Base-by-base conservation (phyloP, 2,329 filamentous ascomycete genomes). In the Meredithiella fracta region DNA sequence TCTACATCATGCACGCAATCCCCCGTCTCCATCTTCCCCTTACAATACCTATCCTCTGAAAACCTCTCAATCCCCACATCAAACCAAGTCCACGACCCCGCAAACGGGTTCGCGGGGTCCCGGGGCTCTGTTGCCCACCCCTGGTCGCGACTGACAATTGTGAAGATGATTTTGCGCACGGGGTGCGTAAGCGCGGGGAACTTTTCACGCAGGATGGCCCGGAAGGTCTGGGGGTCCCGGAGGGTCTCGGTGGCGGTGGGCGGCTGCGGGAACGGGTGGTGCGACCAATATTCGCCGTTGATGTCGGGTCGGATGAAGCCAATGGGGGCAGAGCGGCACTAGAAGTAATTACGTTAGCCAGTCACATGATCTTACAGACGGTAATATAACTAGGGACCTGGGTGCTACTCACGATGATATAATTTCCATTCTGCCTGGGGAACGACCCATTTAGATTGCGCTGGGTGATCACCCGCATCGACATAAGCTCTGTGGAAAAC, bases 111-210 rank as follows among this genome's bases (percentile, higher is more conserved):
- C 5, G 4, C 26, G 7, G 49, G 38, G 3, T 62, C 53, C 0
- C 14, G 47, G 0, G 0, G 1, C 0, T 65, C 59, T 14, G 71
- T 69, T 31, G 72, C 70, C 72, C 72, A 80, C 3, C 80, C 80
- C 60, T 84, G 80, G 59, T 84, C 80, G 51, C 66, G 69, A 63
- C 76, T 78, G 9, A 64, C 65, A 42, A 81, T 70, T 3, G 72
- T 76, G 64, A 83, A 83, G 22, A 80, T 74, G 20, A 84, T 70
- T 64, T 80, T 83, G 37, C 77, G 73, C 53, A 76, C 77, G 0
- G 79, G 78, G 53, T 71, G 66, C 2, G 69, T 63, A 1, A 78
- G 63, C 1, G 63, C 63, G 0, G 72, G 68, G 0, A 68, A 65
- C 1, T 69, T 51, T 60, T 49, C 2, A 15, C 29, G 23, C 14